Conservation (phyloP, 495 filamentous ascomycete genomes). For the Hyaloscypha bicolor region DNA sequence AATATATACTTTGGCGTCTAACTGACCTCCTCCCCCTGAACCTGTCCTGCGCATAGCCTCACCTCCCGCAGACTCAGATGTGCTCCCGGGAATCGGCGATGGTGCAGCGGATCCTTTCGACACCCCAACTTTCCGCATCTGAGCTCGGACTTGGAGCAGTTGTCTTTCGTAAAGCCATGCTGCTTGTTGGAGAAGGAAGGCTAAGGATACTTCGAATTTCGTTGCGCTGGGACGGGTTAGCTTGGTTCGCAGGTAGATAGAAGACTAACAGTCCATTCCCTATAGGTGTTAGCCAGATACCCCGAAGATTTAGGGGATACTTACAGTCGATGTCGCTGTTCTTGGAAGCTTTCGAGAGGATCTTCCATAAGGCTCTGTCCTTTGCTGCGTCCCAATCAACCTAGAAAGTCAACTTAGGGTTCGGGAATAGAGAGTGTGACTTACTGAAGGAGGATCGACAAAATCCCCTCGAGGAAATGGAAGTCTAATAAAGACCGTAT, state of each 20-base stretch:
- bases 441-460: conserved; percentile 83
- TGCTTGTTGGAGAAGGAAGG: conserved; percentile 91
- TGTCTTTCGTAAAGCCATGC: conserved; percentile 95
- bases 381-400: conserved; percentile 69
- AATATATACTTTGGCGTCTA: conserved; percentile 2
- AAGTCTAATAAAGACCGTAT: conserved; percentile 82
- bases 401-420: conserved; percentile 34
- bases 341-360: conserved; percentile 74
- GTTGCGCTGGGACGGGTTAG: conserved; percentile 48
- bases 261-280: conserved; percentile 76
- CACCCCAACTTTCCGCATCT: conserved; percentile 77
- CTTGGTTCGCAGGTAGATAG: conserved; percentile 4
- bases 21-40: conserved; percentile 51
- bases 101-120: conserved; percentile 47
- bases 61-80: conserved; percentile 50
- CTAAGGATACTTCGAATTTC: conserved; percentile 72
- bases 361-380: conserved; percentile 86
- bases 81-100: conserved; percentile 53
- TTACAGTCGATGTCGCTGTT: conserved; percentile 83
- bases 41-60: conserved; percentile 60
- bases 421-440: conserved; percentile 31
- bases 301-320: conserved; percentile 30
- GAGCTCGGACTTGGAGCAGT: conserved; percentile 82
- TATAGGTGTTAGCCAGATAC: conserved; percentile 38
- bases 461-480: conserved; percentile 88